These are phyloP conservation scores for Bipolaris victoriae DNA, from an alignment of 2,329 filamentous ascomycete species.

Conservation along the genomic window DNA sequence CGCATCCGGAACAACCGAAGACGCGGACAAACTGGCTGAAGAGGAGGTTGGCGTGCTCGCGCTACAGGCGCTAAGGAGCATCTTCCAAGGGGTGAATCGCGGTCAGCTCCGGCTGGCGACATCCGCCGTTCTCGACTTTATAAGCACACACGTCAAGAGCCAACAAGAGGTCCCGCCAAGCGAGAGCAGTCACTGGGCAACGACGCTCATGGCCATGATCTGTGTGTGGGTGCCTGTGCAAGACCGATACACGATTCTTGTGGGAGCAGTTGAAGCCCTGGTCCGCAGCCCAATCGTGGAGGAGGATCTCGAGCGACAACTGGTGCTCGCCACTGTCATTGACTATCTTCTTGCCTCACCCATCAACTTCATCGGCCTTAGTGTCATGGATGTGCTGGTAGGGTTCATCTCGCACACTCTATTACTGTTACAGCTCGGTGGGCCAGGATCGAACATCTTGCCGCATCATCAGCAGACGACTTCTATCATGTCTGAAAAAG, in stretches of 20 bases:
- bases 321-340: slow-evolving; percentile 78
- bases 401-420: slow-evolving; percentile 85
- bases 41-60: slow-evolving; percentile 86
- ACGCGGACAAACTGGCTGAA: slow-evolving; percentile 88
- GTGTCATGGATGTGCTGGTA: slow-evolving; percentile 91
- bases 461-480: slow-evolving; percentile 49
- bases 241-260: slow-evolving; percentile 87
- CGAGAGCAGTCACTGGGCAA: slow-evolving; percentile 73
- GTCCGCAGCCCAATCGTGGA: slow-evolving; percentile 71
- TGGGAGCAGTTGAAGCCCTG: slow-evolving; percentile 79
- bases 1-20: slow-evolving; percentile 79
- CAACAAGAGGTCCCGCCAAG: slow-evolving; percentile 48
- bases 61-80: slow-evolving; percentile 82
- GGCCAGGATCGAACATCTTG: slow-evolving; percentile 48
- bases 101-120: slow-evolving; percentile 82
- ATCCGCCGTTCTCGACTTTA: slow-evolving; percentile 73
- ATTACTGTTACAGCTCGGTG: slow-evolving; percentile 71
- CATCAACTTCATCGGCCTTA: slow-evolving; percentile 92
- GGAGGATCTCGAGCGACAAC: slow-evolving; percentile 73
- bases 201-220: slow-evolving; percentile 78
- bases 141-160: slow-evolving; percentile 52
- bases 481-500: slow-evolving; percentile 34
- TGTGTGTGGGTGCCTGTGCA: slow-evolving; percentile 92
- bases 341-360: slow-evolving; percentile 83
- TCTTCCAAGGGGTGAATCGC: slow-evolving; percentile 82